Percentiles rank a stretch among this genome's conserved stretches.
Conservation (phyloP, 768 basidiomycete genomes). For the Cantharellus anzutake region DNA sequence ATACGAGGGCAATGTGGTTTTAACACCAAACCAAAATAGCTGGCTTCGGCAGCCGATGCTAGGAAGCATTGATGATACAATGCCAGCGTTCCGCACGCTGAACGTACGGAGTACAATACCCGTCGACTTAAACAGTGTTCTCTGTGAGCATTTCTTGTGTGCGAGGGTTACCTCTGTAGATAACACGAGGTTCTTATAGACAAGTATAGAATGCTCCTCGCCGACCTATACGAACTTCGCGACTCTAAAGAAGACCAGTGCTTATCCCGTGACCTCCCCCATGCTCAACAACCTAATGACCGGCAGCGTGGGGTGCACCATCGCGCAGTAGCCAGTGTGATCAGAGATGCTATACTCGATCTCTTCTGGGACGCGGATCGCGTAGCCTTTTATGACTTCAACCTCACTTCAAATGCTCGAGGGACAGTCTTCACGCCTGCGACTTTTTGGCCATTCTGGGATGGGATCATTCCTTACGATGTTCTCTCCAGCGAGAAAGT, state of each 20-base stretch:
- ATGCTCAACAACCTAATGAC: neutral
- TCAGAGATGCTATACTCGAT: slow-evolving; percentile 61
- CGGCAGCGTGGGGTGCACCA: slow-evolving; percentile 26
- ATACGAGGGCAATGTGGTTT: neutral
- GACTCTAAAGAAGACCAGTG: neutral
- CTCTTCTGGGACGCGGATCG: slow-evolving; percentile 67
- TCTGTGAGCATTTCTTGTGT: slow-evolving; percentile 33
- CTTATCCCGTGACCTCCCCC: neutral
- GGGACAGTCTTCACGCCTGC: slow-evolving; percentile 53
- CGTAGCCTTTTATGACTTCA: slow-evolving; percentile 87
- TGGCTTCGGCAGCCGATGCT: slow-evolving; percentile 23
- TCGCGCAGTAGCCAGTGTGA: slow-evolving; percentile 28
- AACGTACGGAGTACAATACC: slow-evolving; percentile 53
- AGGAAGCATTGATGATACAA: slow-evolving; percentile 17
- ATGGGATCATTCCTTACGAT: slow-evolving; percentile 60
- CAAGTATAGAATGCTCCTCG: slow-evolving; percentile 27
- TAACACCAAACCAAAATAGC: too few relatives aligned
- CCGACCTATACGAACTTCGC: slow-evolving; percentile 30
- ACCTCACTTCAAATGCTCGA: slow-evolving; percentile 45
- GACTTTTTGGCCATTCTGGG: slow-evolving; percentile 75
- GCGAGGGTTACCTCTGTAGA: neutral
- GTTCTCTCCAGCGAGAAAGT: slow-evolving; percentile 34
- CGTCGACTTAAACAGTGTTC: slow-evolving; percentile 66
- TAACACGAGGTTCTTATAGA: slow-evolving; percentile 22
- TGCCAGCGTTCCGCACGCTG: slow-evolving; percentile 42